Percentiles rank a stretch among this genome's conserved stretches.
Conservation (phyloP, 73 alveolate species). For the Paraurostyla sp. region DNA sequence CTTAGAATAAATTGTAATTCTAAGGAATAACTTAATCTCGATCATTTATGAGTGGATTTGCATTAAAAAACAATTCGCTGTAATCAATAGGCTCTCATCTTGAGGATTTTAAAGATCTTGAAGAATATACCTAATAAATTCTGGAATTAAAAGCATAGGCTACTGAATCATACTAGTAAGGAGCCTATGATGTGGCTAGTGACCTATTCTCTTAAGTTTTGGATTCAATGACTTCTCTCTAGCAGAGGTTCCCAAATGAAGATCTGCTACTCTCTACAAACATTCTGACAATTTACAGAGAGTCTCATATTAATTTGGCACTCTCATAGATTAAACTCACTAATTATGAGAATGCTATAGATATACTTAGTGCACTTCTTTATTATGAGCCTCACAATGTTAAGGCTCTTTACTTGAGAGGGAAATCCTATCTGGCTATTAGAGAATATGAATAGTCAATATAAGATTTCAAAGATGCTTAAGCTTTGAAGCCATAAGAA, state of each 20-base stretch:
- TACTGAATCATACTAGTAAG: not conserved
- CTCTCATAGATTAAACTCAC: not conserved
- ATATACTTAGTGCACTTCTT: not conserved
- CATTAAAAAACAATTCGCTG: not conserved
- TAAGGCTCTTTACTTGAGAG: slow-evolving; percentile 57
- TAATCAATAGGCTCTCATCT: slow-evolving; percentile 34
- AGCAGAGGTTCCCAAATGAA: slow-evolving; percentile 7
- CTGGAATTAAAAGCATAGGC: not conserved
- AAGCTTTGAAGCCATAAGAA: not conserved
- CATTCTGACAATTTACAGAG: slow-evolving; percentile 17
- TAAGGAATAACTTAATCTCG: not conserved
- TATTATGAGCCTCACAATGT: slow-evolving; percentile 22
- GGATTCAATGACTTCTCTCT: not conserved
- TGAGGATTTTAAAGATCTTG: slow-evolving; percentile 38
- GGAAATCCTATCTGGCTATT: not conserved
- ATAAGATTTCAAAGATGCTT: slow-evolving; percentile 30
- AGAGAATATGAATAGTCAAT: slow-evolving; percentile 37
- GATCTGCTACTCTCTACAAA: slow-evolving; percentile 36
- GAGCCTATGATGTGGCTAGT: not conserved
- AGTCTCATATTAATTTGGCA: slow-evolving; percentile 52
- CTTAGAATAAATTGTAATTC: not conserved
- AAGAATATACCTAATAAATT: slow-evolving; percentile 14
- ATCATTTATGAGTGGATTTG: not conserved
- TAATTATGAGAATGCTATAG: slow-evolving; percentile 32
- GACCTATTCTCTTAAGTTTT: not conserved